Evolutionary conservation across 495 filamentous ascomycete species (phyloP), one percentile per base, ranked within the genome.

Genomic region (Aspergillus biplanus): DNA sequence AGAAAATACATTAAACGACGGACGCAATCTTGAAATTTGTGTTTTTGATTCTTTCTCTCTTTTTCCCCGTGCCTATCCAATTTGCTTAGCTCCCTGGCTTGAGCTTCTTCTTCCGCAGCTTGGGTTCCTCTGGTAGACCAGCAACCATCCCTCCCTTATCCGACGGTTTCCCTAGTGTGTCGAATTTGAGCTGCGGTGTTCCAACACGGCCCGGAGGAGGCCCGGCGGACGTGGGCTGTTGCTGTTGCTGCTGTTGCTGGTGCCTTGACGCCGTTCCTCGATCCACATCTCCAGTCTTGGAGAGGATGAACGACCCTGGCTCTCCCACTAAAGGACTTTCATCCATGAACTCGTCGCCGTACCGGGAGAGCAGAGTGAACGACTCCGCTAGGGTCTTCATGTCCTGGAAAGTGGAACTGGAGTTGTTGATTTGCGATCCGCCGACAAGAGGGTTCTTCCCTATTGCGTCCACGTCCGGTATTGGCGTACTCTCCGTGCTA

Each of bases 241-340:
- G 7, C 64, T 58, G 39, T 50, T n/a, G n/a, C n/a, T n/a, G n/a
- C n/a, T 15, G 44, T 67, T 48, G 60, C 50, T 54, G 64, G 32
- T 59, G 63, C 56, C 67, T 68, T 15, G 67, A 58, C 18, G 55
- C 46, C 16, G 66, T 59, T 11, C 61, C 64, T 52, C 69, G 65
- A 13, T 64, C 64, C 13, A 69, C 63, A 33, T 79, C 76, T 4
- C 71, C 75, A 4, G 69, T 58, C 47, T 77, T 87, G 11, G 86
- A 86, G 54, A 96, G 80, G 58, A 90, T 88, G 75, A 97, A 96
- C n/a, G 87, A 86, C 21, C 93, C 93, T 0, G 93, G 93, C 67
- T 90, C 88, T 50, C 93, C 93, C 2, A 89, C 86, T 52, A 97
- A 84, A 3, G 92, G 92, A 66, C 89, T 95, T 72, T 97, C 92